These are phyloP conservation scores for Ophiocordyceps camponoti-saundersi DNA, from an alignment of 2,329 filamentous ascomycete species.

Conservation along the genomic window DNA sequence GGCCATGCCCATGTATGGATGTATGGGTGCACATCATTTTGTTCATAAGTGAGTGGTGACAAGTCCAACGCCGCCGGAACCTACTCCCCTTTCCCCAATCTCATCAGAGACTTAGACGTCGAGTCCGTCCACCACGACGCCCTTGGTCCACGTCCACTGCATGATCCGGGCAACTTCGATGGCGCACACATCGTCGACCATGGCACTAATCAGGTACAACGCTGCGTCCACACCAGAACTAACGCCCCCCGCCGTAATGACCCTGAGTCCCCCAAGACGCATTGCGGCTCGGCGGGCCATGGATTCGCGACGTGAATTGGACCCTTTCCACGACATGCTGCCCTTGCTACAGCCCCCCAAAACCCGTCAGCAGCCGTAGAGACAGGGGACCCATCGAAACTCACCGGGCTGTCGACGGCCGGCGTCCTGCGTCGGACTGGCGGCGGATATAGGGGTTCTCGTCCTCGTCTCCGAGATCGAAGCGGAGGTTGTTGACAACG, in stretches of 20 bases:
- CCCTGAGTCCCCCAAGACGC: conserved; percentile 50
- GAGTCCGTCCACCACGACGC: conserved; percentile 66
- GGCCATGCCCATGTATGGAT: too few relatives aligned
- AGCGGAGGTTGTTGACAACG: conserved; percentile 82
- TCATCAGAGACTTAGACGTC: conserved; percentile 51
- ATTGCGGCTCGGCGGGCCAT: conserved; percentile 63
- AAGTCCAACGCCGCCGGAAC: too few relatives aligned
- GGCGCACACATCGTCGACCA: conserved; percentile 63
- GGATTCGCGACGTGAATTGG: conserved; percentile 59
- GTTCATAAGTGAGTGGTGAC: too few relatives aligned
- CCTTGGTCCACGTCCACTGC: conserved; percentile 78
- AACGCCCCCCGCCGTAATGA: conserved; percentile 67
- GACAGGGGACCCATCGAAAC: conserved; percentile 5
- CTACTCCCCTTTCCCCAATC: too few relatives aligned
- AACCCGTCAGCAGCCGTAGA: background rate
- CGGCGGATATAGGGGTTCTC: conserved; percentile 71
- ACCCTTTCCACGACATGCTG: conserved; percentile 65
- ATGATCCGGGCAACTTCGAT: conserved; percentile 57
- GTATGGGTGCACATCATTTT: too few relatives aligned
- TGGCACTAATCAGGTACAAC: conserved; percentile 68
- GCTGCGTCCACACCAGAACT: conserved; percentile 69
- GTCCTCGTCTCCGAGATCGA: conserved; percentile 66
- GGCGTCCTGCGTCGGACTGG: conserved; percentile 49
- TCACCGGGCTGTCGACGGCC: conserved; percentile 44
- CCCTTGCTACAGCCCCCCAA: conserved; percentile 44